phyloP scores from a whole-genome alignment of 1,284 basidiomycete species.

The Microbotryum intermedium region DNA sequence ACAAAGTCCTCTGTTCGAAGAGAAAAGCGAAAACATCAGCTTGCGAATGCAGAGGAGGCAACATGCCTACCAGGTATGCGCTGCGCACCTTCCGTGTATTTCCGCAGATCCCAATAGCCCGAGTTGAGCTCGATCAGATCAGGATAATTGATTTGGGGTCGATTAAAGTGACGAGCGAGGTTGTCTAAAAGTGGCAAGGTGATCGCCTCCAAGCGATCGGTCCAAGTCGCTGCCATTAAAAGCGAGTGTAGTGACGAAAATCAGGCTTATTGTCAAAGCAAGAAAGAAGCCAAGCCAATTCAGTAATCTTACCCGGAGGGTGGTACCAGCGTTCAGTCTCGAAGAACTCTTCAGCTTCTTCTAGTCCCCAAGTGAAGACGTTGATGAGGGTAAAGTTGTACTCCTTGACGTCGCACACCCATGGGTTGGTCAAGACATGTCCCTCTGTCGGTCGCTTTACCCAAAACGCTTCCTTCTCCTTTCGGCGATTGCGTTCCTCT shows the following conservation, averaged over 20 bases:
- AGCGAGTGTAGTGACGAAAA: too few species aligned
- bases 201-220: conserved; percentile 24
- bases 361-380: conserved; percentile 26
- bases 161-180: conserved; percentile 18
- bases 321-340: conserved; percentile 30
- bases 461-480: conserved; percentile 19
- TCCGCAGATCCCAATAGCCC: conserved; percentile 28
- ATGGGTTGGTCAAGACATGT: conserved; percentile 25
- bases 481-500: neutral
- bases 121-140: conserved; percentile 29
- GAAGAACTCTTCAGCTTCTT: conserved; percentile 26
- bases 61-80: too few species aligned
- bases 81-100: conserved; percentile 26
- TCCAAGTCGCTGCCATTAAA: conserved; percentile 15
- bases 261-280: neutral
- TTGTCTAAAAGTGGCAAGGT: conserved; percentile 14
- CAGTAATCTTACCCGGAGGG: conserved; percentile 15
- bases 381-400: conserved; percentile 27
- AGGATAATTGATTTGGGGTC: conserved; percentile 21
- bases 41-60: neutral
- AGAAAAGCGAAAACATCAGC: neutral
- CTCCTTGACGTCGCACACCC: conserved; percentile 26
- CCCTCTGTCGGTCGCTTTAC: conserved; percentile 18
- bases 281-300: neutral
- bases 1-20: conserved; percentile 24